Conservation (phyloP, 257 asterid genomes). For the Rehmannia glutinosa region DNA sequence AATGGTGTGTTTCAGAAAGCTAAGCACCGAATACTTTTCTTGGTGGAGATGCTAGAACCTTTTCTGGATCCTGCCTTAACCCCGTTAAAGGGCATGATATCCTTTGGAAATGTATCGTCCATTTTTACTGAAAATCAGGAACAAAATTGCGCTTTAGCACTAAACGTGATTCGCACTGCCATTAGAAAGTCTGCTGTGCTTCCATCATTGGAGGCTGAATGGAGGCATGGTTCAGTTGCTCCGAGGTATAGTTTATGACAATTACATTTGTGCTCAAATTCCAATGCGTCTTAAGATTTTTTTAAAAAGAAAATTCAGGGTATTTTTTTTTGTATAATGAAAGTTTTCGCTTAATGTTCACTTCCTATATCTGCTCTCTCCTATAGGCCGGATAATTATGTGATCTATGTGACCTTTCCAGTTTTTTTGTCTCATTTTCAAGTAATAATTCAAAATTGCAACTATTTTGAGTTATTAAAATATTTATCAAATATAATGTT, state of each 20-base stretch:
- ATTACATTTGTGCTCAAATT: conserved; percentile 15
- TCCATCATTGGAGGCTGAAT: conserved; percentile 88
- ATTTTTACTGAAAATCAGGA: conserved; percentile 63
- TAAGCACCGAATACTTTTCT: conserved; percentile 77
- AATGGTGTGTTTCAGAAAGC: conserved; percentile 57
- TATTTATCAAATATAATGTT: not conserved
- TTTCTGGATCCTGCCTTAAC: conserved; percentile 83
- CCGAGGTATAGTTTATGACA: conserved; percentile 58
- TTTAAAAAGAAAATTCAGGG: no score
- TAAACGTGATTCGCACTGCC: conserved; percentile 73
- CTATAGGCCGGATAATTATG: not conserved
- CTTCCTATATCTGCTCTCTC: not conserved
- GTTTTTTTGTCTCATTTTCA: not conserved
- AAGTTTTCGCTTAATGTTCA: conserved; percentile 8
- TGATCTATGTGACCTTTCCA: not conserved
- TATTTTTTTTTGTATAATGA: not conserved
- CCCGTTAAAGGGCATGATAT: conserved; percentile 74
- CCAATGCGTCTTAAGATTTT: not conserved
- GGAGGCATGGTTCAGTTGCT: conserved; percentile 88
- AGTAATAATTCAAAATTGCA: not conserved
- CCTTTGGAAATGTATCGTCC: conserved; percentile 81
- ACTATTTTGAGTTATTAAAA: not conserved
- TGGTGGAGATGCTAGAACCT: conserved; percentile 95
- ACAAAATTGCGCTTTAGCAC: conserved; percentile 63
- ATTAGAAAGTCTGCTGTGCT: conserved; percentile 68